Evolutionary conservation across 2,329 filamentous ascomycete genomes (phyloP).

Genomic region (Colletotrichum neosansevieriae): DNA sequence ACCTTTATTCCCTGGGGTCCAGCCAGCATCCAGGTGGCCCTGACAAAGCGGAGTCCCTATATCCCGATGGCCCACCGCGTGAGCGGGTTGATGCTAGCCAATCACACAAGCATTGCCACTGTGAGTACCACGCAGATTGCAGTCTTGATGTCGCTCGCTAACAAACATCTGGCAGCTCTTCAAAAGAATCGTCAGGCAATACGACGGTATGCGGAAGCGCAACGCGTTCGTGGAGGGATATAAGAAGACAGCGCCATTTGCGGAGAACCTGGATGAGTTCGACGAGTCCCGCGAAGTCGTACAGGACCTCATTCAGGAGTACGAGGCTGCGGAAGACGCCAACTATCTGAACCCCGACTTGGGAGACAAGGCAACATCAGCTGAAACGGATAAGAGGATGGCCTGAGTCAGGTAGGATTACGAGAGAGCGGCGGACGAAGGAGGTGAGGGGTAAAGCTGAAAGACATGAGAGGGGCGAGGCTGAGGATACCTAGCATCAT

Average conservation of each 20-base stretch:
- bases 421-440: background rate
- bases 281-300: conserved; percentile 95
- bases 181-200: conserved; percentile 91
- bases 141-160: background rate
- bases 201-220: conserved; percentile 93
- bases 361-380: conserved; percentile 64
- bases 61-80: conserved; percentile 94
- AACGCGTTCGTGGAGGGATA: conserved; percentile 98
- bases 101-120: conserved; percentile 96
- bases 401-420: conserved; percentile 45
- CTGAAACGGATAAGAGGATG: conserved; percentile 65
- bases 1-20: conserved; percentile 99
- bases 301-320: conserved; percentile 90
- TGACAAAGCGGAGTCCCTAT: conserved; percentile 97
- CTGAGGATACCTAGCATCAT: background rate
- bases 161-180: conserved; percentile 70
- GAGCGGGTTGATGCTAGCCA: conserved; percentile 96
- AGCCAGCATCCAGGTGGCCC: conserved; percentile 94
- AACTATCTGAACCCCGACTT: conserved; percentile 87
- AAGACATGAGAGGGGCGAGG: background rate
- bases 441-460: conserved; percentile 10
- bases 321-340: conserved; percentile 92
- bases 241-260: conserved; percentile 94
- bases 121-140: conserved; percentile 55
- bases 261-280: conserved; percentile 92